A percentile compares a stretch with the other conserved stretches of the same genome.
Evolutionary conservation across 2,329 filamentous ascomycete genomes (phyloP).

Genomic region (Neophaeococcomyces aloes): DNA sequence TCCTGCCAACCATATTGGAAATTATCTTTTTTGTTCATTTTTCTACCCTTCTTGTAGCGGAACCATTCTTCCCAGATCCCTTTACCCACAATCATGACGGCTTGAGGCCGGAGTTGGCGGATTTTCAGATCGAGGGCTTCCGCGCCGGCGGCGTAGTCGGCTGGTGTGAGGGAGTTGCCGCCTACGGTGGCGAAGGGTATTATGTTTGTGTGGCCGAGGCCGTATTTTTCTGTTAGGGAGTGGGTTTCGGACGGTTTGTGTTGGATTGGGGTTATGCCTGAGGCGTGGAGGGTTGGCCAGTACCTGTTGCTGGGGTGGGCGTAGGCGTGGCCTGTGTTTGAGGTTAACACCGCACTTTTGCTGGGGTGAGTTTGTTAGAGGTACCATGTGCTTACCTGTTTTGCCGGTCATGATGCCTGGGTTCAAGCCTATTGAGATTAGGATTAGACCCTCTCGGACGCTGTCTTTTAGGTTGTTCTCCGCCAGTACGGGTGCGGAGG

Average conservation of each 20-base stretch:
- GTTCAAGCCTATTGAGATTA: slow-evolving; percentile 40
- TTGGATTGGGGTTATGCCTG: slow-evolving; percentile 34
- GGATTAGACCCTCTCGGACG: slow-evolving; percentile 33
- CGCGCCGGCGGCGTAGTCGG: slow-evolving; percentile 72
- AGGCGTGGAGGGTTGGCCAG: slow-evolving; percentile 42
- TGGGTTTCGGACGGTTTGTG: slow-evolving; percentile 37
- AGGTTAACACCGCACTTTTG: neutral
- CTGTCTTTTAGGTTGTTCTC: slow-evolving; percentile 35
- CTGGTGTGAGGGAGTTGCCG: slow-evolving; percentile 63
- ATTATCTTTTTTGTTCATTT: slow-evolving; percentile 49
- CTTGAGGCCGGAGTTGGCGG: slow-evolving; percentile 57
- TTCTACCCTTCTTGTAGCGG: slow-evolving; percentile 53
- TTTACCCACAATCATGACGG: slow-evolving; percentile 71
- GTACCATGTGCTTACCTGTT: slow-evolving; percentile 19
- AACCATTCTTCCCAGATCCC: slow-evolving; percentile 82
- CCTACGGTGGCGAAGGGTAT: slow-evolving; percentile 63
- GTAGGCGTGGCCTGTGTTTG: slow-evolving; percentile 32
- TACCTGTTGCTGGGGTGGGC: slow-evolving; percentile 46
- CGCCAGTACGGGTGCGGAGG: neutral
- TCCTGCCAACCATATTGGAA: slow-evolving; percentile 86
- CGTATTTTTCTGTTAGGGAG: slow-evolving; percentile 58
- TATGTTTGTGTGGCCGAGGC: slow-evolving; percentile 68
- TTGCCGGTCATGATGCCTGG: slow-evolving; percentile 37
- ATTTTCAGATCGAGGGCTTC: slow-evolving; percentile 63
- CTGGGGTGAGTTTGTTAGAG: neutral